Evolutionary conservation across 768 basidiomycete genomes (phyloP), one percentile per base, ranked within the genome.

Genomic region (Pulveroboletus ravenelii): DNA sequence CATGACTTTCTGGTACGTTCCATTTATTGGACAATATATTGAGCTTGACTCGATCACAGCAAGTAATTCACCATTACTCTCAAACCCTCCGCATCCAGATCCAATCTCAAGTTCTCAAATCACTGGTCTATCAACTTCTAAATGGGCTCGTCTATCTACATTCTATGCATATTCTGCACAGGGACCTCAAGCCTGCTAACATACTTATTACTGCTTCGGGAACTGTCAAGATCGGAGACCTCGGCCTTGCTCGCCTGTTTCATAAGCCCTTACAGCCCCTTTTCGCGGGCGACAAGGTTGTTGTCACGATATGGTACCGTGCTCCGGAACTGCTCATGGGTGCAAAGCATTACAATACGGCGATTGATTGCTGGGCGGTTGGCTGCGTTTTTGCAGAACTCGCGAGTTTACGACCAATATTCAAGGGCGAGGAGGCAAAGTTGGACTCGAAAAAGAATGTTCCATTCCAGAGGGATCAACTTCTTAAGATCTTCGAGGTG

Each of bases 251-350:
- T 1, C 80, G 96, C 30, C 77, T 98, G 29, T 86, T 89, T 51
- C 87, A 93, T 62, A 84, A 92, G 52, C 96, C 96, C 6, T 76
- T 99, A 2, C 93, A 96, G 57, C 86, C 89, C 1, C 74, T 99
- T 2, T 93, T 90, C 64, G 84, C 84, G 0, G 94, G 94, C 14
- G 96, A 99, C 71, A 98, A 98, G 62, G 94, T 99, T 25, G 96
- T 98, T 32, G 96, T 99, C 12, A 99, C 96, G 0, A 98, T 99
- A 62, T 98, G 96, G 96, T 99, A 99, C 66, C 89, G 96, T 46
- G 92, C 93, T 7, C 96, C 96, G 0, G 96, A 99, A 64, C 81
- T 99, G 3, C 78, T 99, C 10, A 78, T 99, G 72, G 95, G 96
- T 25, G 93, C 95, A 1, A 92, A 93, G 55, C 96, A 99, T 69